Evolutionary conservation across 2,329 filamentous ascomycete genomes (phyloP), one percentile per base, ranked within the genome.

Genomic region (Fusarium lateritium): DNA sequence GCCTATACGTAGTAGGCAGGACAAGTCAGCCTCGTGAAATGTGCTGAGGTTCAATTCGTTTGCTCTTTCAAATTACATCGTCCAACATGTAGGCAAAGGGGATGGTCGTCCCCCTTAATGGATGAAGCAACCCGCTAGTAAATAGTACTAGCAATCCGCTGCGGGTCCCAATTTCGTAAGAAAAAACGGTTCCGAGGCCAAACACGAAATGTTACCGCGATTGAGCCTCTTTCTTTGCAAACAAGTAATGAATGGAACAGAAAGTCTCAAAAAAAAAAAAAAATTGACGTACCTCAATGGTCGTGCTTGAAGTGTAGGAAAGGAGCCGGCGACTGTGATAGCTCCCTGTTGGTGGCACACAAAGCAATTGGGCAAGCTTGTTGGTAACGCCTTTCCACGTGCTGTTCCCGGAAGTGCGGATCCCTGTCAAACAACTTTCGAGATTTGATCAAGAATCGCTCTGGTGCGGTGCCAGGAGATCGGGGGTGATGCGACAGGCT

Each of bases 341-440:
- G 33, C 28, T 63, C 45, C 60, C 55, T 59, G 36, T 43, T 45
- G 47, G 34, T 63, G 43, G 24, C 51, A 64, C 55, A 61, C 51
- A 53, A 56, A 62, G 22, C 50, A 56, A 40, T 45, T 47, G 45
- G 42, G 53, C 44, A 34, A 49, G 56, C 52, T 52, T 67, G 58
- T 61, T 56, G 58, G 71, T 69, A 72, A 69, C 61, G 58, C 36
- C 47, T 43, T 62, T 71, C 67, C 71, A 73, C 69, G 71, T 73
- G 67, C 60, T 62, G 56, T 55, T 73, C 64, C 69, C 71, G 55
- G 56, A 53, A 61, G 60, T 44, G 56, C 64, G 71, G 71, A 70
- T 65, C 71, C 71, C 67, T 59, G 67, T 63, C 64, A 69, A 65
- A 69, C 45, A 65, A 69, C 45, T 71, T 68, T 64, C 21, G 49